Evolutionary conservation across 78 protist genomes (phyloP), one percentile per base, ranked within the genome.

Genomic region (Polysphondylium violaceum): DNA sequence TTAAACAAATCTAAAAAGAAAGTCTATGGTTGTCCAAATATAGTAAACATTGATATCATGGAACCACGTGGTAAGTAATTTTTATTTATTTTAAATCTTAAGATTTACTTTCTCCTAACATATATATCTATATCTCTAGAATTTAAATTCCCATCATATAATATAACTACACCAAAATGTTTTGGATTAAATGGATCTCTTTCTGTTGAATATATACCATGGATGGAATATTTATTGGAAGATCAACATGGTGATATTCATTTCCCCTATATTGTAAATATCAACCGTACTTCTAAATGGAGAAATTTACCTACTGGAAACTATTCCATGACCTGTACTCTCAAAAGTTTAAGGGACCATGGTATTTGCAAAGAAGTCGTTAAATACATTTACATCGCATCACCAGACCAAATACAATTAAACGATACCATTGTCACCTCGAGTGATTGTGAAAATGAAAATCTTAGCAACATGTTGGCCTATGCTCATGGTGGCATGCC

Each of bases 401-500:
- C 67, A 43, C 77, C 79, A 25, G 12, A 31, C 50, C n/a, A 29
- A 23, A 43, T 83, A 59, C 72, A 69, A 47, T 40, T 83, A 4
- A 31, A 33, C 12, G 14, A 35, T 21, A 58, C 65, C 0, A 21
- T 5, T 0, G 23, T 83, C 21, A 50, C 58, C 23, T 35, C 78
- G 21, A 7, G 21, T 6, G 59, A 83, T 25, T 83, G 91, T 11
- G 58, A 25, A 17, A 29, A 12, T n/a, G 73, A 59, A 21, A 55
- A 56, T 4, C 35, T 68, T 16, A 79, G 60, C 7, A 59, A 55
- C 14, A 29, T 71, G 59, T 40, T 73, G 5, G 55, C 58, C 9
- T 41, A 72, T 44, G 91, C 91, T 29, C 3, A 63, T 31, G 91
- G 91, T 6, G 91, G 91, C 14, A 33, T 36, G 8, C 91, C 77